Evolutionary conservation across 2,329 filamentous ascomycete genomes (phyloP).

Genomic region (Pseudogymnoascus sp.): DNA sequence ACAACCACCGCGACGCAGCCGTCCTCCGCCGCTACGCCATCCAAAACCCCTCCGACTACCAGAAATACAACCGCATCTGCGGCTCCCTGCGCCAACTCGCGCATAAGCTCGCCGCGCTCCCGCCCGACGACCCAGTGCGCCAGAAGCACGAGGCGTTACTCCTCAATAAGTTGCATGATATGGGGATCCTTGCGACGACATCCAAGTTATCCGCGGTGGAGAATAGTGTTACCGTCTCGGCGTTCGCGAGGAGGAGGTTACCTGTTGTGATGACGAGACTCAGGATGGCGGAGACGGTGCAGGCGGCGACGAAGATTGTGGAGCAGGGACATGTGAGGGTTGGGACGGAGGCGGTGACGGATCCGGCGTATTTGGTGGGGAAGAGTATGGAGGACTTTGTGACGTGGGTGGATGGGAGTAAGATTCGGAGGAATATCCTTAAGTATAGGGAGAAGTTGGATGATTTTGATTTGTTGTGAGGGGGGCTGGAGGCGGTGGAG

Average conservation of each 20-base stretch:
- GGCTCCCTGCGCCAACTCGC: conserved; percentile 86
- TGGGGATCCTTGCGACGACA: conserved; percentile 69
- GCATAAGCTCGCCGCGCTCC: conserved; percentile 76
- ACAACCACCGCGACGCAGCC: conserved; percentile 71
- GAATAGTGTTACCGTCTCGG: conserved; percentile 77
- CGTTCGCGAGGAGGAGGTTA: conserved; percentile 74
- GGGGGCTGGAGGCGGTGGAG: conserved; percentile 22
- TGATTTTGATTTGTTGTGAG: conserved; percentile 82
- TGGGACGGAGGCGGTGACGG: conserved; percentile 81
- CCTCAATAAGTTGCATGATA: conserved; percentile 84
- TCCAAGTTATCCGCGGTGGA: conserved; percentile 78
- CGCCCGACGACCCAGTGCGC: conserved; percentile 67
- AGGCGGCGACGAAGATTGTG: conserved; percentile 75
- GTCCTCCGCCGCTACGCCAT: conserved; percentile 84
- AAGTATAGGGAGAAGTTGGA: conserved; percentile 91
- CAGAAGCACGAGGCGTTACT: conserved; percentile 79
- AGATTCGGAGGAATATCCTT: conserved; percentile 95
- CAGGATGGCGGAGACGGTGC: conserved; percentile 85
- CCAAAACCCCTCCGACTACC: conserved; percentile 81
- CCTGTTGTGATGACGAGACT: conserved; percentile 86
- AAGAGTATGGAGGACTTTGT: conserved; percentile 91
- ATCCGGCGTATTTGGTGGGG: conserved; percentile 82
- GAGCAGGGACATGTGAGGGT: conserved; percentile 92
- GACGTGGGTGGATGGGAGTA: conserved; percentile 90
- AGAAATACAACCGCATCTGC: conserved; percentile 56